Evolutionary conservation across 495 filamentous ascomycete species (phyloP), one percentile per base, ranked within the genome.

Genomic region (Xylaria bambusicola): DNA sequence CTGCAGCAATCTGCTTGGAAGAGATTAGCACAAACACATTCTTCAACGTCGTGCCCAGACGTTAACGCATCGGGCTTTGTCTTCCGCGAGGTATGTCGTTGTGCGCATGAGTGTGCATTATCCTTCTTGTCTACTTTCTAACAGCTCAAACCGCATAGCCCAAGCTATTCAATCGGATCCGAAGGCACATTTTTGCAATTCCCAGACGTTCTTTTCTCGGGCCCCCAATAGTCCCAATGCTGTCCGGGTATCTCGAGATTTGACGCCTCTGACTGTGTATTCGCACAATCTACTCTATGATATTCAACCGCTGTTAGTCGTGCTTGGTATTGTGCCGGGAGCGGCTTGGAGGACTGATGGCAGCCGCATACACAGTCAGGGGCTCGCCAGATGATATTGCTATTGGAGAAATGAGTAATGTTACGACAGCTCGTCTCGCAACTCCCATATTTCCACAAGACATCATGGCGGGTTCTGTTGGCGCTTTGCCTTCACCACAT

Each of bases 311-410:
- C 58, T 41, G 55, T 62, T 71, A 74, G 68, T 71, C 72, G 69
- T 65, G 64, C 60, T 72, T 68, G 57, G 59, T 73, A 74, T 67
- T 73, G 61, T 72, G 77, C 77, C 74, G 74, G 73, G 74, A 64
- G 72, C 76, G 76, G 77, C 75, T 74, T 74, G 68, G 70, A 73
- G 76, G 64, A 69, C 51, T 62, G 47, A 80, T 77, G 77, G 76
- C 76, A 61, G 69, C 75, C 59, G 68, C 71, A 66, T 58, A 71
- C 51, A 72, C 66, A 56, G 63, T 70, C 26, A 71, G 71, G 48
- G 67, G 65, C 68, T 70, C 73, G 58, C 57, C 72, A 45, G 72
- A 66, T 46, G 64, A 71, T 17, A 48, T 62, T 44, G 66, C 62
- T 38, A 58, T 69, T 21, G 64, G 66, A 23, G 52, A 53, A 46